Base-by-base conservation (phyloP, 1,284 basidiomycete genomes). In the Cystobasidium sp. region DNA sequence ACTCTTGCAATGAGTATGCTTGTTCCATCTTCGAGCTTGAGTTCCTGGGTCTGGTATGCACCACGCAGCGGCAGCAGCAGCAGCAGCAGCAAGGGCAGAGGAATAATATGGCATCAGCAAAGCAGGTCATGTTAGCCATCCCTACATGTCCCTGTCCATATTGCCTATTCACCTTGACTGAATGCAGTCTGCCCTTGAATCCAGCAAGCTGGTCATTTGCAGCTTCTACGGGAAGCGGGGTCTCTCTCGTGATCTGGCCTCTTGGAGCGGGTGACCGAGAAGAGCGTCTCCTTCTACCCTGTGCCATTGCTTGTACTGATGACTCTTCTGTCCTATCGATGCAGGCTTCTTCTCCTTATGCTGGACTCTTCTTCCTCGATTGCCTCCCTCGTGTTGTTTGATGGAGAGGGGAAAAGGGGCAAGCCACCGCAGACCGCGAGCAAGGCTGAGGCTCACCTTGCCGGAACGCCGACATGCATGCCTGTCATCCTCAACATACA, bases 1-100 rank as follows among this genome's bases (percentile, higher is more conserved):
- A 98, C 87, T 76, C 96, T 86, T 9, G 94, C 96, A 74, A 94
- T 92, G 75, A 93, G 87, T 79, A 95, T 93, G 43, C 75, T 77
- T 10, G 75, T 65, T 31, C 51, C 71, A 16, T 76, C 74, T 46
- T 78, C 78, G 18, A 79, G 61, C 41, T 78, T 75, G 49, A 79
- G 76, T 20, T 76, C 77, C 74, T 79, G 78, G 10, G 75, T 78
- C 69, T 71, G 43, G 14, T 24, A 58, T 4, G 55, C 14, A 51
- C 16, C 49, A 20, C 49, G 49, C 16, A 51, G 16, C 16, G 49
- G 20, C n/a, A n/a, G n/a, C n/a, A n/a, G n/a, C n/a, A n/a, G n/a
- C n/a, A n/a, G n/a, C n/a, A n/a, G n/a, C n/a, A 31, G 56, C 22
- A 31, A 44, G 58, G 3, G 31, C n/a, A 8, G 22, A 16, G 14